Evolutionary conservation across 2,329 filamentous ascomycete species (phyloP).

Genomic region (Tolypocladium pustulatum): DNA sequence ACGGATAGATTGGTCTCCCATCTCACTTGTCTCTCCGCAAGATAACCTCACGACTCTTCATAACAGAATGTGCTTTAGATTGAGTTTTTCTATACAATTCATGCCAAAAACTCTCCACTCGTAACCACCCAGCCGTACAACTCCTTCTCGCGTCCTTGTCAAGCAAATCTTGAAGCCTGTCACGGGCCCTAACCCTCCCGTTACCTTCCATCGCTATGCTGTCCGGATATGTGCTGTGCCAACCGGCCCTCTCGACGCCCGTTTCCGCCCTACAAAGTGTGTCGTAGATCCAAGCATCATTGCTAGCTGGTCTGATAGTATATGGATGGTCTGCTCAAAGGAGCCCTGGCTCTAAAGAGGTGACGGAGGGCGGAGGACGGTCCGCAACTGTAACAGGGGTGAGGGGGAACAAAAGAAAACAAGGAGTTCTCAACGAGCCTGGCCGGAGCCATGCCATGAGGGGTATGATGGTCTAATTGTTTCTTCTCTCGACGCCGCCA

Average conservation of each 20-base stretch:
- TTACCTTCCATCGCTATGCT: not conserved
- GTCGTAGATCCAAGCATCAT: constrained; percentile 11
- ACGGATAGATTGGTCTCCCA: not conserved
- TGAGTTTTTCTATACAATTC: constrained; percentile 8
- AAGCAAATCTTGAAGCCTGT: not conserved
- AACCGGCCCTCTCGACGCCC: constrained; percentile 6
- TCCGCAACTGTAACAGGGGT: constrained; percentile 5
- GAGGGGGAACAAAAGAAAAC: constrained; percentile 3
- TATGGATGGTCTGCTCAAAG: not conserved
- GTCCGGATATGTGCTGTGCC: not conserved
- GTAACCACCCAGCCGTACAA: constrained; percentile 15
- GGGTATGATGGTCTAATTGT: constrained; percentile 7
- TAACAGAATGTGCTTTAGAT: not conserved
- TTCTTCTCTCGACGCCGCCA: constrained; percentile 4
- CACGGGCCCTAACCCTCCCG: not conserved
- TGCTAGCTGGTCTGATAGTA: constrained; percentile 3
- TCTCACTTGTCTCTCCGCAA: not conserved
- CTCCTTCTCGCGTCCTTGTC: not conserved
- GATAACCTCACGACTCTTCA: not conserved
- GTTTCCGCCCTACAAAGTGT: constrained; percentile 3
- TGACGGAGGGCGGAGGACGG: not conserved
- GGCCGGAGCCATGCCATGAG: not conserved
- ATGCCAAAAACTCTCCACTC: constrained; percentile 16
- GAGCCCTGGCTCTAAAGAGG: not conserved
- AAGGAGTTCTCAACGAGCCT: not conserved